phyloP scores from a whole-genome alignment of 2,329 filamentous ascomycete genomes.

The Neurospora sp. region DNA sequence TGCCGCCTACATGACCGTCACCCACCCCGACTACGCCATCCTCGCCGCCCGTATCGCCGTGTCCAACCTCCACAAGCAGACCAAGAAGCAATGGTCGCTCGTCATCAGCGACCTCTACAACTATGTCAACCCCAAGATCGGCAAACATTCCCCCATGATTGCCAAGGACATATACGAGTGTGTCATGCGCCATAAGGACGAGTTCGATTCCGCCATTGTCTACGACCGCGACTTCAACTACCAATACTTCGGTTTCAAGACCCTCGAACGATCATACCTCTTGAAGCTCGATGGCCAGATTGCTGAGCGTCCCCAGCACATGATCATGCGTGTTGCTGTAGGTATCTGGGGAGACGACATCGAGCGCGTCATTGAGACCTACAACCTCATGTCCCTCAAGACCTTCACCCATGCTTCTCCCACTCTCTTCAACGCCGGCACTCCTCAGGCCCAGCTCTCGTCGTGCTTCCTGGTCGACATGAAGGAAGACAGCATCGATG shows the following conservation, averaged over 20 bases:
- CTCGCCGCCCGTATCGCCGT: slow-evolving; percentile 97
- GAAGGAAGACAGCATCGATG: slow-evolving; percentile 99
- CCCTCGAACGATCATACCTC: slow-evolving; percentile 92
- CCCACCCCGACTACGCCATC: slow-evolving; percentile 97
- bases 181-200: slow-evolving; percentile 91
- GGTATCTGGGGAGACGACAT: slow-evolving; percentile 94
- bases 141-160: slow-evolving; percentile 82
- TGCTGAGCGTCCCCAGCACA: slow-evolving; percentile 93
- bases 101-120: slow-evolving; percentile 89
- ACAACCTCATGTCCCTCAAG: slow-evolving; percentile 98
- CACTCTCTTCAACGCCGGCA: slow-evolving; percentile 96
- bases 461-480: slow-evolving; percentile 99
- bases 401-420: slow-evolving; percentile 98
- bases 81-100: slow-evolving; percentile 98
- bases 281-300: slow-evolving; percentile 93
- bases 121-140: slow-evolving; percentile 93
- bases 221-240: slow-evolving; percentile 99
- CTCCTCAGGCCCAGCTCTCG: slow-evolving; percentile 85
- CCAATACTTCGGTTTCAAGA: slow-evolving; percentile 99
- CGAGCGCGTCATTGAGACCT: slow-evolving; percentile 91
- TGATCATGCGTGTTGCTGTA: slow-evolving; percentile 99
- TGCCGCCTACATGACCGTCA: slow-evolving; percentile 99
- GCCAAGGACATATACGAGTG: slow-evolving; percentile 81
- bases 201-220: slow-evolving; percentile 97
- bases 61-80: slow-evolving; percentile 99